Percentiles rank a stretch among this genome's conserved stretches.
phyloP scores from a whole-genome alignment of 495 filamentous ascomycete genomes.

The Penicillium simplicissimum region DNA sequence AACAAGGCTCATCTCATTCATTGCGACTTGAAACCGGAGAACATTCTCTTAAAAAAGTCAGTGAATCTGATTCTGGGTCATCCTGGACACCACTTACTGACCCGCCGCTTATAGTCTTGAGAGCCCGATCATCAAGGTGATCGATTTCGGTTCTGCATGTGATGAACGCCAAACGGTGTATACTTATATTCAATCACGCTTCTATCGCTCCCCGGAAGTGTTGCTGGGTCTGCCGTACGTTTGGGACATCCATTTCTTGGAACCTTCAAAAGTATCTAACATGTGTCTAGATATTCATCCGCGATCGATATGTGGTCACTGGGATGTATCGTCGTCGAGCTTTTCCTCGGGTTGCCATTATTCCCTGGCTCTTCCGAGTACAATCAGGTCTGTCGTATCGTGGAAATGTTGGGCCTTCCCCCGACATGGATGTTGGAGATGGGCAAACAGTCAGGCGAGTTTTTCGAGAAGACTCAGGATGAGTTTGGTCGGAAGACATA shows the following conservation, averaged over 20 bases:
- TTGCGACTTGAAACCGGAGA: constrained; percentile 98
- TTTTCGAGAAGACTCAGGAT: constrained; percentile 94
- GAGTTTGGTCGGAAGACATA: constrained; percentile 88
- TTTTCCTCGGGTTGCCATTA: constrained; percentile 91
- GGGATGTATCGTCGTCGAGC: constrained; percentile 97
- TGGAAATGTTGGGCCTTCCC: constrained; percentile 96
- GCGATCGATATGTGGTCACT: constrained; percentile 99
- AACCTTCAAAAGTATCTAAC: not conserved
- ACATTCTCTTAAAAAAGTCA: constrained; percentile 95
- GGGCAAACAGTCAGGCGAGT: constrained; percentile 96
- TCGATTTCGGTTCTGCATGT: constrained; percentile 98
- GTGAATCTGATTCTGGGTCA: constrained; percentile 21
- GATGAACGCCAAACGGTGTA: constrained; percentile 99
- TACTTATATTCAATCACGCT: constrained; percentile 98
- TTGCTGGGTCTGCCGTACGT: constrained; percentile 81
- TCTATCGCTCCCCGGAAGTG: constrained; percentile 97
- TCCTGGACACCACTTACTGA: not conserved
- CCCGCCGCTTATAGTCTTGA: constrained; percentile 64
- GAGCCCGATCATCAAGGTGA: constrained; percentile 99
- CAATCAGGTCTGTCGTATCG: constrained; percentile 95
- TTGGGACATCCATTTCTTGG: not conserved
- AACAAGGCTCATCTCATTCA: constrained; percentile 98
- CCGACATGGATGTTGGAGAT: constrained; percentile 99
- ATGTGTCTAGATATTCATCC: constrained; percentile 73
- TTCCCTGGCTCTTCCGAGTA: constrained; percentile 99